phyloP scores from a whole-genome alignment of 2,329 filamentous ascomycete species.

The Fusarium torulosum region DNA sequence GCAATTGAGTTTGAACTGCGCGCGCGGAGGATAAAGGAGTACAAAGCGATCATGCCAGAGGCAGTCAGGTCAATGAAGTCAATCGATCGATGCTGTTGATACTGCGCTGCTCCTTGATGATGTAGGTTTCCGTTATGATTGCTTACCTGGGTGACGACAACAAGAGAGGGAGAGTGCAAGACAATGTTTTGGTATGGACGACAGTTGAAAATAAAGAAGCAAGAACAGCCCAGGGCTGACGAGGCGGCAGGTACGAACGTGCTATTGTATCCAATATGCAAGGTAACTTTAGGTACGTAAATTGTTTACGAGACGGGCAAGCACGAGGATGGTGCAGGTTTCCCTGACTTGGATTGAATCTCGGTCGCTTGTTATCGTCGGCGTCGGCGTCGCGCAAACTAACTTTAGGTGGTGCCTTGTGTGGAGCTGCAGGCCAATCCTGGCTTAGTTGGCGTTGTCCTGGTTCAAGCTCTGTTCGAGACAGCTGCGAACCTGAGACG shows the following conservation, averaged over 20 bases:
- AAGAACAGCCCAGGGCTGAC: conserved; percentile 16
- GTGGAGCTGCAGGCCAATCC: conserved; percentile 27
- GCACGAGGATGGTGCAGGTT: conserved; percentile 19
- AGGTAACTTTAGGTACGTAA: not conserved
- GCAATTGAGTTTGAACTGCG: conserved; percentile 20
- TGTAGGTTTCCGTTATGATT: conserved; percentile 19
- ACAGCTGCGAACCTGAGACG: conserved; percentile 27
- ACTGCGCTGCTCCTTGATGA: not conserved
- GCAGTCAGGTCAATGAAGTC: conserved; percentile 13
- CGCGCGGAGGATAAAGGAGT: not conserved
- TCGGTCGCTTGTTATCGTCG: conserved; percentile 29
- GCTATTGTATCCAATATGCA: conserved; percentile 13
- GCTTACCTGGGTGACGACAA: conserved; percentile 38
- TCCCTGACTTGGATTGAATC: conserved; percentile 28
- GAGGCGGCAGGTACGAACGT: conserved; percentile 23
- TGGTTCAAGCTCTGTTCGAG: conserved; percentile 28
- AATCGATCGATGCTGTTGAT: conserved; percentile 16
- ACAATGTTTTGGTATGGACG: conserved; percentile 23
- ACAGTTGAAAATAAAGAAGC: conserved; percentile 20
- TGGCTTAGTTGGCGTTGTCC: conserved; percentile 22
- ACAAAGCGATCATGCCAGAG: conserved; percentile 3
- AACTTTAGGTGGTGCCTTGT: conserved; percentile 24
- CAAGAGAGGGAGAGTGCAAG: conserved; percentile 17
- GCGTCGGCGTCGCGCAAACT: conserved; percentile 19
- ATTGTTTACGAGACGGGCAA: conserved; percentile 1